Evolutionary conservation across 768 basidiomycete species (phyloP).

Genomic region (Panellus pusillus): DNA sequence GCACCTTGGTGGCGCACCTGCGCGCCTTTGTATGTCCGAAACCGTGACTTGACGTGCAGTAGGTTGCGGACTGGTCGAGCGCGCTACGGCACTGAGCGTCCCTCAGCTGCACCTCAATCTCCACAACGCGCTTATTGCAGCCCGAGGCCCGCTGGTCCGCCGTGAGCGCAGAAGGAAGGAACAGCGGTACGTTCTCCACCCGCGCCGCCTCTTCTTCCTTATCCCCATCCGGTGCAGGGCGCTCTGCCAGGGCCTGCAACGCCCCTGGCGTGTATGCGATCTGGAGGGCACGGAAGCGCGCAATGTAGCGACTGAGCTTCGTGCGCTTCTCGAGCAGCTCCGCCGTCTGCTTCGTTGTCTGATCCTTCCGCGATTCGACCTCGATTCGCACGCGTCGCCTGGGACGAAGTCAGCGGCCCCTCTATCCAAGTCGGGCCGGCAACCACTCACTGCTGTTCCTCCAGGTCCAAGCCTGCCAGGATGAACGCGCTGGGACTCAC

Average conservation of each 20-base stretch:
- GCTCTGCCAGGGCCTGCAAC: background rate
- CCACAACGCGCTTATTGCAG: background rate
- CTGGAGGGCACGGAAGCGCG: constrained; percentile 4
- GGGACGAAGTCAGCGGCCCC: no score
- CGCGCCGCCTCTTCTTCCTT: background rate
- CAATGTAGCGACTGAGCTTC: background rate
- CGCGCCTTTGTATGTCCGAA: no score
- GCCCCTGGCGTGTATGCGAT: constrained; percentile 5
- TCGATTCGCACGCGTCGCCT: background rate
- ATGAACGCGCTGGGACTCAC: constrained; percentile 21
- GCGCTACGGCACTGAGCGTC: constrained; percentile 3
- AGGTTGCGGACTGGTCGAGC: background rate
- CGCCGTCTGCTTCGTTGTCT: background rate
- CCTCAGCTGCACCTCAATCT: background rate
- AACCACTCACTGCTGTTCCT: constrained; percentile 26
- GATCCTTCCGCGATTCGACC: background rate
- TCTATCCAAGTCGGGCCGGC: no score
- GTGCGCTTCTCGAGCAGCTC: background rate
- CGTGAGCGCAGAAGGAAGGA: background rate
- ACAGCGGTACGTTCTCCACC: background rate
- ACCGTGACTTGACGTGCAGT: constrained; percentile 1
- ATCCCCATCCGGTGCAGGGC: background rate
- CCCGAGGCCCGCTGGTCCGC: background rate
- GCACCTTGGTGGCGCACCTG: no score
- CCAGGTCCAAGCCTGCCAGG: constrained; percentile 18